Conservation (phyloP, 2,329 filamentous ascomycete species). For the Raffaelea albimanens region DNA sequence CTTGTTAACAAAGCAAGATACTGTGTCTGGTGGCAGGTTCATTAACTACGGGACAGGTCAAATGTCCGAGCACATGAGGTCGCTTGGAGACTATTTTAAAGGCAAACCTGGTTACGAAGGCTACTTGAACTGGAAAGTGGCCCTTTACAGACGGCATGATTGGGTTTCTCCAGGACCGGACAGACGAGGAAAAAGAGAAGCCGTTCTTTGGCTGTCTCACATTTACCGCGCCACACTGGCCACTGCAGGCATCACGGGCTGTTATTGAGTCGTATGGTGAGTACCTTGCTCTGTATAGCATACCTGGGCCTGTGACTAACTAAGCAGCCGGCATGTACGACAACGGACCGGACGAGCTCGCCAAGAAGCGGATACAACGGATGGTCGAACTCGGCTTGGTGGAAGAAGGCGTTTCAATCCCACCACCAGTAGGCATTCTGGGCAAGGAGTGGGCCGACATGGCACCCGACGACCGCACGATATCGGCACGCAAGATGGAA, state of each 20-base stretch:
- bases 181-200: constrained; percentile 19
- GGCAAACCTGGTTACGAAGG: constrained; percentile 52
- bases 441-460: constrained; percentile 40
- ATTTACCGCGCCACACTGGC: constrained; percentile 56
- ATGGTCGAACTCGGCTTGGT: constrained; percentile 50
- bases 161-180: constrained; percentile 40
- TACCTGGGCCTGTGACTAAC: no score
- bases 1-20: no score
- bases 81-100: constrained; percentile 39
- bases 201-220: constrained; percentile 53
- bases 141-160: constrained; percentile 44
- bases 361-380: constrained; percentile 39
- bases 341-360: constrained; percentile 48
- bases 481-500: constrained; percentile 47
- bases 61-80: no score
- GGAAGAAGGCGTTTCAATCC: constrained; percentile 35
- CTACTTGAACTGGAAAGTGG: constrained; percentile 58
- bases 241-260: constrained; percentile 46
- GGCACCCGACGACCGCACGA: constrained; percentile 32
- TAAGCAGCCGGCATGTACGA: constrained; percentile 52
- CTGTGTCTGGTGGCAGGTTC: no score
- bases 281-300: no score
- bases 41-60: constrained; percentile 50
- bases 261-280: constrained; percentile 47
- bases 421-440: constrained; percentile 33